Conservation (phyloP, 108 stramenopile genomes). For the Schizochytrium sp. region DNA sequence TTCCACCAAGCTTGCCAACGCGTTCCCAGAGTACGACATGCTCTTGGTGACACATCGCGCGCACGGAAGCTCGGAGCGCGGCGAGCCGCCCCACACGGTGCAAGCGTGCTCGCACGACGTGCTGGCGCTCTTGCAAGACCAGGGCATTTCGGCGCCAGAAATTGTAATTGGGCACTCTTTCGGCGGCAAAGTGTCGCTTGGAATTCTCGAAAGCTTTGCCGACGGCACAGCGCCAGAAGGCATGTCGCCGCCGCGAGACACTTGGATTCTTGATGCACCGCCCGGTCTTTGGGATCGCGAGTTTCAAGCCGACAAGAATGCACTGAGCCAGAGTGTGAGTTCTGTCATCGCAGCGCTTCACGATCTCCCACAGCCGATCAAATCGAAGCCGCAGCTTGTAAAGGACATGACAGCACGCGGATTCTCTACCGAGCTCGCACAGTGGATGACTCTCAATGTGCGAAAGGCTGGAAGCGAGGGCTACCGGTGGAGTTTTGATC, state of each 20-base stretch:
- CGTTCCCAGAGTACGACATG: neutral
- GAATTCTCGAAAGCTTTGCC: neutral
- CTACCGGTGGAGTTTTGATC: neutral
- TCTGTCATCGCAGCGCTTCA: neutral
- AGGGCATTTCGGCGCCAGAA: neutral
- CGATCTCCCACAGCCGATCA: neutral
- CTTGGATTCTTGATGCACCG: neutral
- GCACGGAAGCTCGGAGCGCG: neutral
- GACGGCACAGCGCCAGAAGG: neutral
- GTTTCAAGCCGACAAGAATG: neutral
- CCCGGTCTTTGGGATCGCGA: neutral
- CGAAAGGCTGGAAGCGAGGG: neutral
- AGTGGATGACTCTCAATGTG: conserved; percentile 18
- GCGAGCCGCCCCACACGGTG: neutral
- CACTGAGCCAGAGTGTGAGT: neutral
- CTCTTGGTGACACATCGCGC: neutral
- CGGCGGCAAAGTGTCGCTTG: conserved; percentile 1
- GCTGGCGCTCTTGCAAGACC: neutral
- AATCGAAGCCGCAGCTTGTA: neutral
- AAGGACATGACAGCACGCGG: neutral
- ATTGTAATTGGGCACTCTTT: conserved; percentile 8
- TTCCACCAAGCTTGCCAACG: neutral
- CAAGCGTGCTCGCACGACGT: neutral
- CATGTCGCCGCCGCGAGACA: neutral
- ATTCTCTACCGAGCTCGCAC: neutral